Percentiles rank a stretch among this genome's conserved stretches.
Evolutionary conservation across 495 filamentous ascomycete genomes (phyloP).

Genomic region (Lentithecium fluviatile): DNA sequence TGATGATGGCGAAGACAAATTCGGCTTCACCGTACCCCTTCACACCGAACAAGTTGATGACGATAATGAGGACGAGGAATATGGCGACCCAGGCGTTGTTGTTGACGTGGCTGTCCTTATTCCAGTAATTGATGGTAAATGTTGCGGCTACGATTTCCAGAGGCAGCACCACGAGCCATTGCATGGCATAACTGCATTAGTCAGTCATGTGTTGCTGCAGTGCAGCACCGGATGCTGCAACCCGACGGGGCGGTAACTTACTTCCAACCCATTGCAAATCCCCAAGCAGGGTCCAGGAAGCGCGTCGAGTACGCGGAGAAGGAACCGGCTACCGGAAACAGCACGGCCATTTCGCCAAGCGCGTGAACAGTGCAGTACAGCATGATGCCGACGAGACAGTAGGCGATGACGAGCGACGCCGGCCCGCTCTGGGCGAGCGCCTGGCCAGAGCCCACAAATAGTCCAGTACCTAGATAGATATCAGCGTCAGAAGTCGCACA

Average conservation of each 20-base stretch:
- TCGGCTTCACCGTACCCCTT: slow-evolving; percentile 47
- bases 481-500: slow-evolving; percentile 5
- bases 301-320: slow-evolving; percentile 91
- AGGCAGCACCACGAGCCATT: slow-evolving; percentile 88
- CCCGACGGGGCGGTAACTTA: slow-evolving; percentile 42
- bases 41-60: slow-evolving; percentile 46
- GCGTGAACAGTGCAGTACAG: slow-evolving; percentile 89
- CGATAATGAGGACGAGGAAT: slow-evolving; percentile 40
- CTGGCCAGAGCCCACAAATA: slow-evolving; percentile 84
- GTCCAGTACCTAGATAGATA: slow-evolving; percentile 66
- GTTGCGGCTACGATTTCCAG: slow-evolving; percentile 89
- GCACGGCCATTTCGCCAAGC: slow-evolving; percentile 86
- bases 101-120: slow-evolving; percentile 51
- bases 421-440: slow-evolving; percentile 80
- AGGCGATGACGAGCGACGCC: slow-evolving; percentile 79
- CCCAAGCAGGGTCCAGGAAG: slow-evolving; percentile 93
- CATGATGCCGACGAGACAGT: slow-evolving; percentile 80
- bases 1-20: slow-evolving; percentile 51
- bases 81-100: slow-evolving; percentile 77
- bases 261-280: slow-evolving; percentile 98
- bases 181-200: slow-evolving; percentile 70
- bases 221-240: too few species aligned
- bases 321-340: slow-evolving; percentile 88
- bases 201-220: slow-evolving; percentile 18
- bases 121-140: slow-evolving; percentile 87